Base-by-base conservation (phyloP, 176 grass and related monocot species). In the Carex pumila region DNA sequence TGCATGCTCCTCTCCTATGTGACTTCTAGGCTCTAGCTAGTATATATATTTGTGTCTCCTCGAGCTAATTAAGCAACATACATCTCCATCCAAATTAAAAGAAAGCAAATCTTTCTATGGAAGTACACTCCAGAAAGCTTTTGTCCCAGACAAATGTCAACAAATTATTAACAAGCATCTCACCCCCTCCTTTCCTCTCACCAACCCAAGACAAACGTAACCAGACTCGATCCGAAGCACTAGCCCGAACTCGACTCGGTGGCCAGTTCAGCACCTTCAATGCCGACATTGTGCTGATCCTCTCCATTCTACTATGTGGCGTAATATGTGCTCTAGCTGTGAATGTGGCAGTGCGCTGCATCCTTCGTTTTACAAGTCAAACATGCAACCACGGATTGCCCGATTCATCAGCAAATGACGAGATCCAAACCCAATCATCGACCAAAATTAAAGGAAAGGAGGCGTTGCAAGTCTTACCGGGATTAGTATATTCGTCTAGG, bases 261-360 rank as follows among this genome's bases (percentile, higher is more conserved):
- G 68, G 85, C 29, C 55, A 89, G 41, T 89, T 92, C 81, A 87
- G 61, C 69, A 82, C 86, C 60, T 63, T 87, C 57, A 82, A 98
- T 77, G 88, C 86, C 45, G 88, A 85, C 21, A 89, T 93, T 60
- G 83, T 94, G 83, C 85, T 90, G 18, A n/a, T 91, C 7, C 87
- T 98, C 22, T 90, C 92, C 1, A 81, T 91, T 61, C 61, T 98
- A 21, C 69, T 94, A 59, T 98, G 89, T 62, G 82, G 85, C 11
- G 59, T 94, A 58, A 71, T 98, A 75, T 73, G 85, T 61, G 84
- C 83, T 25, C 81, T 98, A 54, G 57, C 76, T 34, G 37, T 91
- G 47, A 93, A 88, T 67, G 49, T 61, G 5, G 10, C 85, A 37
- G 74, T 92, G 59, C 89, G 89, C 22, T 94, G 92, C 79, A 83